phyloP scores from a whole-genome alignment of 129 eudicot genomes.

The Heracleum sosnowskyi region DNA sequence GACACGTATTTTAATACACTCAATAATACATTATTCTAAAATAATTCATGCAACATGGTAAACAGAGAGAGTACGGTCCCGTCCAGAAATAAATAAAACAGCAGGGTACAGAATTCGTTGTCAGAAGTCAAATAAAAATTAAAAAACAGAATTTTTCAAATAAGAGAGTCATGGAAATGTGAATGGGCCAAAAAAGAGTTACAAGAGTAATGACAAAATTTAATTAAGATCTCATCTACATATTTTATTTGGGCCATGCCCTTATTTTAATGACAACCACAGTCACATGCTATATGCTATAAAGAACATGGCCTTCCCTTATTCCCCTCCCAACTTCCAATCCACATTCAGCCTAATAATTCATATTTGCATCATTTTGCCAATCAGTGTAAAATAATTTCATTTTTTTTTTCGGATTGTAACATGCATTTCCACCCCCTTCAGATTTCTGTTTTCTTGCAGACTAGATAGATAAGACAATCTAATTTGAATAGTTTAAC shows the following conservation, averaged over 20 bases:
- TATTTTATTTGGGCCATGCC: slow-evolving; percentile 6
- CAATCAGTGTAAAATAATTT: background rate
- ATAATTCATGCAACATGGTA: background rate
- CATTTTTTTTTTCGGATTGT: background rate
- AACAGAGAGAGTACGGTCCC: background rate
- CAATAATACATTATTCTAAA: background rate
- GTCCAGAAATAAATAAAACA: background rate
- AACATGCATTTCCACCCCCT: background rate
- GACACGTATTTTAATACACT: background rate
- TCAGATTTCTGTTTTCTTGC: background rate
- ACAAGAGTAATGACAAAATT: slow-evolving; percentile 8
- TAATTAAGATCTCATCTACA: slow-evolving; percentile 3
- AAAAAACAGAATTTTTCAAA: background rate
- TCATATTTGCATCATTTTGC: background rate
- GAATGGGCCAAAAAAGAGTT: background rate
- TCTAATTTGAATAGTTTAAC: too few relatives aligned
- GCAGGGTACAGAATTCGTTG: background rate
- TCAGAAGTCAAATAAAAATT: background rate
- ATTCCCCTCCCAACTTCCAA: background rate
- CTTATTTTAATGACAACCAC: background rate
- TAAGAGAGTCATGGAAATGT: background rate
- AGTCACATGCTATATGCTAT: background rate
- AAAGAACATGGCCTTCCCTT: slow-evolving; percentile 2
- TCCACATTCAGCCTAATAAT: background rate
- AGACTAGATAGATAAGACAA: background rate